phyloP scores from a whole-genome alignment of 2,329 filamentous ascomycete genomes.

The Neopestalotiopsis sp. region DNA sequence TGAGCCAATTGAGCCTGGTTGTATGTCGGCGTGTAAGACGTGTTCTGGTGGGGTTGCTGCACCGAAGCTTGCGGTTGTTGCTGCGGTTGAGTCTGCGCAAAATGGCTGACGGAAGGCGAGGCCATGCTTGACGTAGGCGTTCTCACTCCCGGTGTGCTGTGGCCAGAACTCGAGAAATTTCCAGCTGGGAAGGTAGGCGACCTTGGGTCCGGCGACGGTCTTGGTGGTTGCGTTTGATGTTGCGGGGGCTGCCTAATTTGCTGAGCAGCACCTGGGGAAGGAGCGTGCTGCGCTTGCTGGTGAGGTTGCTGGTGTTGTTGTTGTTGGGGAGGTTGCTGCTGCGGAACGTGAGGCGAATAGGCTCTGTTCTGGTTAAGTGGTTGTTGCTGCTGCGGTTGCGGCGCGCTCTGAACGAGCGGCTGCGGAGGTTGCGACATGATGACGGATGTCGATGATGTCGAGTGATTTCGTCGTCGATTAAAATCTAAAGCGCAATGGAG shows the following conservation, averaged over 20 bases:
- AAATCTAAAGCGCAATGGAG: background rate
- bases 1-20: background rate
- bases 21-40: background rate
- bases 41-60: background rate
- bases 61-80: background rate
- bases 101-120: conserved; percentile 5
- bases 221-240: background rate
- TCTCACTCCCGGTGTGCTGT: background rate
- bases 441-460: conserved; percentile 11
- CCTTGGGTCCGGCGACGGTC: conserved; percentile 1
- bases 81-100: background rate
- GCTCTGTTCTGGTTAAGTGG: background rate
- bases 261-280: background rate
- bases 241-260: conserved; percentile 11
- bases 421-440: conserved; percentile 36
- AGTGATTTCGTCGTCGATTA: background rate
- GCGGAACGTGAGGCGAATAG: background rate
- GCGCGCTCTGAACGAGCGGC: conserved; percentile 34
- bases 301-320: background rate
- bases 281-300: background rate
- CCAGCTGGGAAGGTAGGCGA: conserved; percentile 6
- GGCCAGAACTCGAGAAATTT: conserved; percentile 9
- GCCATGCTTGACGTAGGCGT: conserved; percentile 4
- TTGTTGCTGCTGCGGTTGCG: conserved; percentile 31
- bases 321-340: background rate